Evolutionary conservation across 768 basidiomycete species (phyloP).

Genomic region (Auriscalpium vulgare): DNA sequence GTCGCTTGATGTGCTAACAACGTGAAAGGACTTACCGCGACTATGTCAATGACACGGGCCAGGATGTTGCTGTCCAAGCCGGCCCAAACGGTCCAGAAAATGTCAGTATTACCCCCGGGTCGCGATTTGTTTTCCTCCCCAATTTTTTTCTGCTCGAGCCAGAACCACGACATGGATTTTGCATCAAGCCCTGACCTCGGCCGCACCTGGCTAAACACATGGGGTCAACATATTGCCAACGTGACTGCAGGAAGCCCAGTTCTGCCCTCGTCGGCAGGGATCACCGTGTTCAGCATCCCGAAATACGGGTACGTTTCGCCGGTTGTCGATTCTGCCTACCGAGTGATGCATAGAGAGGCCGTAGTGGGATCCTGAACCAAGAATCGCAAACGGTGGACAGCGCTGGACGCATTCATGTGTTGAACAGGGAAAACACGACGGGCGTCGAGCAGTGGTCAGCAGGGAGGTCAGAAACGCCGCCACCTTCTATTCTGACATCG

Average conservation of each 20-base stretch:
- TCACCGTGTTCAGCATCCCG: conserved; percentile 28
- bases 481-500: conserved; percentile 6
- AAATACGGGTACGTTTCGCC: conserved; percentile 25
- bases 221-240: conserved; percentile 26
- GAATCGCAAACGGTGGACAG: conserved; percentile 26
- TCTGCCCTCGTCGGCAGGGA: conserved; percentile 26
- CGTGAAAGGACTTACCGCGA: conserved; percentile 27
- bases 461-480: neutral
- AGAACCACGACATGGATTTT: conserved; percentile 33
- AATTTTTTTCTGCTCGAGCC: neutral
- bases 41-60: conserved; percentile 31
- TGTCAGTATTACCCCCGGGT: conserved; percentile 10
- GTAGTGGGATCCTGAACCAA: conserved; percentile 27
- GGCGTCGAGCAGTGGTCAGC: conserved; percentile 26
- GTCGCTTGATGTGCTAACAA: neutral
- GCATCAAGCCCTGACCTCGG: conserved; percentile 24
- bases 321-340: no score
- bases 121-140: neutral
- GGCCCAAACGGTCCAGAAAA: conserved; percentile 33
- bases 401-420: conserved; percentile 24
- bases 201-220: conserved; percentile 29
- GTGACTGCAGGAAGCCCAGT: conserved; percentile 20
- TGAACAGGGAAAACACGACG: conserved; percentile 31
- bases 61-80: conserved; percentile 30
- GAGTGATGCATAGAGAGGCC: neutral